Base-by-base conservation (phyloP, 371 early-diverging fungal species). In the Entomophthora muscae region DNA sequence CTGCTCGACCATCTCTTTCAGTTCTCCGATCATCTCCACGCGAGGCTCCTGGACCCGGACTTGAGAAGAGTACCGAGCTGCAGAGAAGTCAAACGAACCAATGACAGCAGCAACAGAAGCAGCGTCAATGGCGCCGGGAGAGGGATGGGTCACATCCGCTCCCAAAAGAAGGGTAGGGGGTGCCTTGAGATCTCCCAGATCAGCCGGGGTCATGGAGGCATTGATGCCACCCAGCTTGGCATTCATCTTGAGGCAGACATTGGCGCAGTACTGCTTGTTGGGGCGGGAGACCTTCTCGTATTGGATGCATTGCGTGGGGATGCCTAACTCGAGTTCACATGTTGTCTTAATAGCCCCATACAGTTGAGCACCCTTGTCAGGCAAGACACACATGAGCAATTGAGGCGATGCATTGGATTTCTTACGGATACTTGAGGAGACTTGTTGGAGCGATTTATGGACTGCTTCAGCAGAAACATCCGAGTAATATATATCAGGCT, bases 331-430 rank as follows among this genome's bases (percentile, higher is more conserved):
- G 1, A 93, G 93, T 71, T 98, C 97, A 31, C 88, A 82, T 32
- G 89, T 81, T 27, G 92, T 81, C 80, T 98, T 98, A 68, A 98
- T 89, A 66, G 90, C 90, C 57, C 89, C 89, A 73, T 98, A 98
- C 1, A 94, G 71, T 1, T 81, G 83, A 17, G 82, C 78, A 67
- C 87, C 88, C 53, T 89, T 90, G 76, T 87, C 86, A 57, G 90
- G 90, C 53, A 96, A 71, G 64, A 96, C 79, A 71, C 91, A 89
- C 32, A 90, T 66, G 32, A 90, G 67, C 29, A 91, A 65, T 74
- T 91, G 90, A 31, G 90, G 89, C 57, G 79, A 66, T 26, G 78
- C 73, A 65, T 84, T 84, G 56, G 86, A 86, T 27, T 79, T 75
- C 69, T 87, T 81, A 69, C 80, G 79, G n/a, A 82, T 76, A 68